Base-by-base conservation (phyloP, 1,284 basidiomycete species). In the Fistulinella staudtii region DNA sequence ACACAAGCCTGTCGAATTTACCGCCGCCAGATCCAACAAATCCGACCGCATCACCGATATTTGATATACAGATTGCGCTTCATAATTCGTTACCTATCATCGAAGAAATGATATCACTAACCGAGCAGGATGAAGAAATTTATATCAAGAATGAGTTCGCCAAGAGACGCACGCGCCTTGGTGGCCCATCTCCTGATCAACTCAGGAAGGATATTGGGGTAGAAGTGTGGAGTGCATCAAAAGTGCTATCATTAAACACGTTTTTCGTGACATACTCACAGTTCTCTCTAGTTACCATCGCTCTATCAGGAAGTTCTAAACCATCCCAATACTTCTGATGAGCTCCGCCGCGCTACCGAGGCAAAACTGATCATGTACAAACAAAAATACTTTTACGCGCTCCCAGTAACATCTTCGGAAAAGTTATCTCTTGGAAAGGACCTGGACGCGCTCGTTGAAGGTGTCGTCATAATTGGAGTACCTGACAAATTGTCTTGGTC, bases 401-500 rank as follows among this genome's bases (percentile, higher is more conserved):
- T 85, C 10, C 74, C 80, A 1, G 70, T 75, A 17, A 64, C 66
- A 21, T 64, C 69, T 8, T 56, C 60, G 0, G 55, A 66, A 11
- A 93, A 90, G 62, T 55, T 57, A 6, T 55, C 61, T 14, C 52
- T 85, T 11, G 69, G 78, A 3, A 61, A 67, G n/a, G 81, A 89
- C 52, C 70, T 94, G 4, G 75, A 87, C 39, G 76, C 79, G 6
- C 67, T 94, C 37, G 75, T 88, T 1, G 68, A 75, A 14, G 92
- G 89, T 3, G 77, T 81, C 37, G 78, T 94, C 9, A 66, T 92
- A 6, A 70, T 96, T 23, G 71, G 74, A 23, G 74, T 92, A n/a
- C 75, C 80, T 0, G 82, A 94, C 55, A 81, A 86, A 52, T 55
- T 85, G 13, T 89, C 89, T 0, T 96, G 93, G 93, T 74, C 68